Conservation (phyloP, 495 filamentous ascomycete species). For the Podospora sp. region DNA sequence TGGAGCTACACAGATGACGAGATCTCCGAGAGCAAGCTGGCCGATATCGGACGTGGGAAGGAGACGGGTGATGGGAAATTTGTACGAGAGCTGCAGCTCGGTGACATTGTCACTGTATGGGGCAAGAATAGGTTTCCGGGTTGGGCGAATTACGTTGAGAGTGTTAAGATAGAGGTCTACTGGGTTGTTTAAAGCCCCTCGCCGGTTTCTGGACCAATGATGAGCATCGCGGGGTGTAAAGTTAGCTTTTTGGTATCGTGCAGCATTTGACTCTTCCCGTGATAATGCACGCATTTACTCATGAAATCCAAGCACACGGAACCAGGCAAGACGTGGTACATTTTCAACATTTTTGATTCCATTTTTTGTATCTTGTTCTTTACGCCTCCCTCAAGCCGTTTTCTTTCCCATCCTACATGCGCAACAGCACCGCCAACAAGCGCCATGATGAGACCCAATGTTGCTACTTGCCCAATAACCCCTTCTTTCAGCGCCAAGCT, state of each 20-base stretch:
- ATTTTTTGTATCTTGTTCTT: too few relatives aligned
- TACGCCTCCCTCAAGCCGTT: too few relatives aligned
- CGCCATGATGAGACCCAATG: background rate
- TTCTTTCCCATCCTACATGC: background rate
- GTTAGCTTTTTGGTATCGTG: too few relatives aligned
- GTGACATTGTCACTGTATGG: constrained; percentile 69
- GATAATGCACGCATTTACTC: too few relatives aligned
- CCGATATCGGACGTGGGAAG: constrained; percentile 52
- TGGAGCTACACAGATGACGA: constrained; percentile 60
- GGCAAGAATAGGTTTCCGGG: constrained; percentile 62
- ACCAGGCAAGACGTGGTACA: too few relatives aligned
- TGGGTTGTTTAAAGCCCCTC: constrained; percentile 56
- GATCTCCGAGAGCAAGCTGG: constrained; percentile 46
- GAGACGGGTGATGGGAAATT: constrained; percentile 58
- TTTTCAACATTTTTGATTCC: too few relatives aligned
- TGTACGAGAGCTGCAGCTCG: constrained; percentile 60
- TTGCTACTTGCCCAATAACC: background rate
- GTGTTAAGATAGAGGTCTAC: constrained; percentile 61
- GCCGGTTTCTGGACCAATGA: background rate
- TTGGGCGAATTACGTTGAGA: constrained; percentile 62
- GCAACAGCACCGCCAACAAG: background rate
- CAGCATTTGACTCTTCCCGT: too few relatives aligned
- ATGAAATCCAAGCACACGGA: background rate
- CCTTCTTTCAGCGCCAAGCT: background rate
- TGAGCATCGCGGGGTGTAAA: background rate